A percentile compares a stretch with the other conserved stretches of the same genome.
Conservation (phyloP, 305 asterid genomes). For the Salvia sclarea region DNA sequence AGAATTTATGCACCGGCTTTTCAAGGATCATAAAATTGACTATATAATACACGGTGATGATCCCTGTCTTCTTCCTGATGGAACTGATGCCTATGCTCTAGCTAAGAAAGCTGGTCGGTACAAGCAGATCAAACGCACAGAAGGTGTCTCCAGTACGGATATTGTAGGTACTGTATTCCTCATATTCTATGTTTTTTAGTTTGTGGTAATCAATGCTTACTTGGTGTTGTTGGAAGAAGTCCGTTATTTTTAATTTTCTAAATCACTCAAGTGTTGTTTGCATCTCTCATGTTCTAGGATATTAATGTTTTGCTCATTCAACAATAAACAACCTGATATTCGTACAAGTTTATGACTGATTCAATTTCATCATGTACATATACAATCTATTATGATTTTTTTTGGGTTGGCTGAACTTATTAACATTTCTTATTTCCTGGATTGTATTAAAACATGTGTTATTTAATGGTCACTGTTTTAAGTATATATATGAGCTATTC, state of each 20-base stretch:
- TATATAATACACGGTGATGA: slow-evolving; percentile 93
- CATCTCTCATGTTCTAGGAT: neutral
- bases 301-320: neutral
- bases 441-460: neutral
- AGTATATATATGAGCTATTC: neutral
- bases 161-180: slow-evolving; percentile 80
- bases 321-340: neutral
- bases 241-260: neutral
- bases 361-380: neutral
- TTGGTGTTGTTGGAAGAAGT: slow-evolving; percentile 10
- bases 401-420: neutral
- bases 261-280: neutral
- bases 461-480: neutral
- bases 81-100: slow-evolving; percentile 92
- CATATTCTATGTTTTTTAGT: slow-evolving; percentile 29
- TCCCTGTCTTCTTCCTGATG: slow-evolving; percentile 94
- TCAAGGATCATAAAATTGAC: slow-evolving; percentile 83
- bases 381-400: neutral
- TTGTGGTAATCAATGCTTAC: slow-evolving; percentile 1
- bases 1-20: slow-evolving; percentile 81
- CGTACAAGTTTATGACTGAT: neutral
- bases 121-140: slow-evolving; percentile 95
- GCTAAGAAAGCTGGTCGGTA: slow-evolving; percentile 94
- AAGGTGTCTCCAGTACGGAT: slow-evolving; percentile 96
- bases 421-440: slow-evolving; percentile 1